Conservation (phyloP, 2,329 filamentous ascomycete species). For the Waltergamsia citrina region DNA sequence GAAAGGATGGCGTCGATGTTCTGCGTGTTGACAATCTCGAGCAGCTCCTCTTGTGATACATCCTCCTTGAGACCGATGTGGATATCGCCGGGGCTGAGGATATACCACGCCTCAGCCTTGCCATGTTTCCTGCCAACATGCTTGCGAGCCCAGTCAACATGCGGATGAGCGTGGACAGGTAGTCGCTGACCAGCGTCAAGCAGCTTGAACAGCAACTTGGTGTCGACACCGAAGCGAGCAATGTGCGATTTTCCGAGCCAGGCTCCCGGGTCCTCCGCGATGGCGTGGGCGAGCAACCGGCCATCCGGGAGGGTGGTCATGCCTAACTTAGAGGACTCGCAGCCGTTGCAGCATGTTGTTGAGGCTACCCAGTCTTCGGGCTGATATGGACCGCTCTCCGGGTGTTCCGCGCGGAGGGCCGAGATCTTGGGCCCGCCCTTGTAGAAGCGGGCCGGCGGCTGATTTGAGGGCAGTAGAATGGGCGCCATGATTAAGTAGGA, state of each 20-base stretch:
- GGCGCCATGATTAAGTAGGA: constrained; percentile 8
- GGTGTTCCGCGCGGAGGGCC: constrained; percentile 6
- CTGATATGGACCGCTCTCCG: constrained; percentile 5
- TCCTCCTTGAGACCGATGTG: constrained; percentile 8
- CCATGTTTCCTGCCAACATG: constrained; percentile 9
- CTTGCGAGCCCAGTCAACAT: constrained; percentile 9
- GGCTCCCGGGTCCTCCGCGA: constrained; percentile 6
- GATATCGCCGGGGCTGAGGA: constrained; percentile 9
- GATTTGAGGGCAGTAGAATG: constrained; percentile 9
- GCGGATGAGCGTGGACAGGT: constrained; percentile 12
- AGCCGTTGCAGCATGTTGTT: constrained; percentile 10
- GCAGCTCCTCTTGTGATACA: constrained; percentile 5
- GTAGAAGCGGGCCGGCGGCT: constrained; percentile 8
- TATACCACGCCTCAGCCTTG: constrained; percentile 13
- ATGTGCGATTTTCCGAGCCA: constrained; percentile 11
- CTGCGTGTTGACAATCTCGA: constrained; percentile 6
- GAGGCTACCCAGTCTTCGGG: constrained; percentile 12
- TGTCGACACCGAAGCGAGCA: constrained; percentile 8
- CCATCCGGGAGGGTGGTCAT: constrained; percentile 8
- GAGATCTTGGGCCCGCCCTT: constrained; percentile 9
- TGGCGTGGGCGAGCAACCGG: constrained; percentile 7
- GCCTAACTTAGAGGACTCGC: constrained; percentile 7
- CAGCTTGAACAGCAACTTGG: constrained; percentile 11
- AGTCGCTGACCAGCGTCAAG: constrained; percentile 12
- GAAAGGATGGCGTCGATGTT: constrained; percentile 6